phyloP scores from a whole-genome alignment of 805 yeast genomes.

The Zygosaccharomyces bailii region DNA sequence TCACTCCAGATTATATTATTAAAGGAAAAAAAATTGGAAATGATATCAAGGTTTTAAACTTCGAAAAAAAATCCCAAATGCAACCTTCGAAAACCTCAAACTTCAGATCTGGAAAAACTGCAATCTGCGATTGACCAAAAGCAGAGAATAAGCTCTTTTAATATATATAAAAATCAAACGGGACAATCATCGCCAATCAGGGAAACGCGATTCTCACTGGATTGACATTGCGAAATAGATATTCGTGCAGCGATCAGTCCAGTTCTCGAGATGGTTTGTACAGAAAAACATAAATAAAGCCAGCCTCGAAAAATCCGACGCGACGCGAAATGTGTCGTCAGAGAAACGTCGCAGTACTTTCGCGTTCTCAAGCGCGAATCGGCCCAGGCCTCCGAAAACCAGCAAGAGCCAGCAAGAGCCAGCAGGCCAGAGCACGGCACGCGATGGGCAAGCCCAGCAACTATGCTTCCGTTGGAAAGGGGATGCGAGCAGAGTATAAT shows the following conservation, averaged over 20 bases:
- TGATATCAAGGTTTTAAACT: background rate
- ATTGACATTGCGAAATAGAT: constrained; percentile 6
- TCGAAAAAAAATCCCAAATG: background rate
- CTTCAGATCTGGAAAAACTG: background rate
- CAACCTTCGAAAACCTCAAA: background rate
- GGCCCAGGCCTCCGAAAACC: background rate
- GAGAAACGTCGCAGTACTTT: background rate
- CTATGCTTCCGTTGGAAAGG: no score
- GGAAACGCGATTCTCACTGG: constrained; percentile 3
- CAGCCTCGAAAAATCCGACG: background rate
- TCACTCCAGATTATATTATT: no score
- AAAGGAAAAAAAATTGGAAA: no score
- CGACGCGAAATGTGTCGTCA: constrained; percentile 1
- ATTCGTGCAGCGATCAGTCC: constrained; percentile 2
- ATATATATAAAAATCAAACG: background rate
- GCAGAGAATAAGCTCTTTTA: constrained; percentile 1
- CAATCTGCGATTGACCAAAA: constrained; percentile 1
- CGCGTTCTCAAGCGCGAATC: background rate
- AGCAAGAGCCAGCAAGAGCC: background rate
- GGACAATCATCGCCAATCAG: background rate
- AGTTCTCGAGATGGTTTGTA: background rate
- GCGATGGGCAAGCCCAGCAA: background rate
- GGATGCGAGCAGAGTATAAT: background rate
- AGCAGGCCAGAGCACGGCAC: background rate
- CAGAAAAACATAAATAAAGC: constrained; percentile 2